These are phyloP conservation scores for Talaromyces amestolkiae DNA, from an alignment of 2,329 filamentous ascomycete species.

Conservation along the genomic window DNA sequence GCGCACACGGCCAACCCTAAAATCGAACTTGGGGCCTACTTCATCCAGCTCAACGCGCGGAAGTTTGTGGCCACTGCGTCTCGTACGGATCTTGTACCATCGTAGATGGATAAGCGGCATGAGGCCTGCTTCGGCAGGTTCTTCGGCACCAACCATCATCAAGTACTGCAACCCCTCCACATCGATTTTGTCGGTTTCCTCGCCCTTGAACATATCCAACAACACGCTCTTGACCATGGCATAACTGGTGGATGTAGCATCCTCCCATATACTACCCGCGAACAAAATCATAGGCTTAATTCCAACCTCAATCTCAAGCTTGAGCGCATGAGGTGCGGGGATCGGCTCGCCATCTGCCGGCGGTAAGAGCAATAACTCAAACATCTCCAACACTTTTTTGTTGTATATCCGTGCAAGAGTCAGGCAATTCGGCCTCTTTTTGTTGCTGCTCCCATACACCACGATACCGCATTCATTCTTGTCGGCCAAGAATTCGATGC, in stretches of 20 bases:
- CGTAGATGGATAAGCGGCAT: conserved; percentile 61
- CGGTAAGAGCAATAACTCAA: conserved; percentile 80
- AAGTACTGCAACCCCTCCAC: conserved; percentile 94
- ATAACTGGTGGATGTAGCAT: conserved; percentile 73
- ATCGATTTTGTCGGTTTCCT: conserved; percentile 77
- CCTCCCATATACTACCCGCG: conserved; percentile 82
- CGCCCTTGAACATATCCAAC: conserved; percentile 86
- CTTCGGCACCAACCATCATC: conserved; percentile 74
- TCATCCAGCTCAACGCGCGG: conserved; percentile 92
- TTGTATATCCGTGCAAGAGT: conserved; percentile 80
- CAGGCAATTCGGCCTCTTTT: conserved; percentile 91
- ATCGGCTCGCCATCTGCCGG: conserved; percentile 53
- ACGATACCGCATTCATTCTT: conserved; percentile 92
- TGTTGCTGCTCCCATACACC: conserved; percentile 79
- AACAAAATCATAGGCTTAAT: conserved; percentile 91
- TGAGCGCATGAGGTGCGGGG: conserved; percentile 52
- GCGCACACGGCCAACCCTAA: conserved; percentile 75
- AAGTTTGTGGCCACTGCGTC: conserved; percentile 79
- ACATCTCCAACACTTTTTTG: conserved; percentile 88
- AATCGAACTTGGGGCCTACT: conserved; percentile 91
- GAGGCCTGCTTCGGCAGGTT: conserved; percentile 45
- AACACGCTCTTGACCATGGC: conserved; percentile 84
- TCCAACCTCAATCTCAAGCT: conserved; percentile 67
- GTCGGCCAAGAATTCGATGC: conserved; percentile 89
- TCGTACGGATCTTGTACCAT: conserved; percentile 81